Evolutionary conservation across 768 basidiomycete genomes (phyloP), one percentile per base, ranked within the genome.

Genomic region (Tubosaeta brunneosetosa): DNA sequence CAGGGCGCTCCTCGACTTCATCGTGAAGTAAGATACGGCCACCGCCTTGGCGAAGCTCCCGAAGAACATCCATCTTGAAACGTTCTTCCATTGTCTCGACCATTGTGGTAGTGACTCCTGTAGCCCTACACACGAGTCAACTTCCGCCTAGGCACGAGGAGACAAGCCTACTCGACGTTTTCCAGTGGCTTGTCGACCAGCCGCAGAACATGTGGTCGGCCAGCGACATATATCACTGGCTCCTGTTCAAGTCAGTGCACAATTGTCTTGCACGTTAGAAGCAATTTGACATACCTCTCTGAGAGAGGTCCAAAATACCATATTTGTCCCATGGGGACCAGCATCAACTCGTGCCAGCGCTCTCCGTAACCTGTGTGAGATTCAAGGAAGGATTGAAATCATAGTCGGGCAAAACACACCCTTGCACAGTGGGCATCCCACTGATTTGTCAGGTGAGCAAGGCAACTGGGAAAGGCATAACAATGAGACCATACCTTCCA

Each of bases 341-440:
- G 94, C 97, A 56, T 86, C 79, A 44, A 98, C 88, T 53, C 88
- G 77, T 19, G 77, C 71, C 41, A 98, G 70, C 3, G 93, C 92
- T 52, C 83, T 77, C 49, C 91, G 82, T 53, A 97, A 73, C 7
- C 93, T 93, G 29, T 26, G 12, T 14, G 44, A 49, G 51, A 10
- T 49, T 22, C 50, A 42, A 51, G 46, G 40, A 22, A 49, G 4
- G 38, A 22, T 51, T 41, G 12, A 10, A 45, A 36, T 12, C 8
- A 44, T 13, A 9, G 16, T 25, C 12, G 31, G 33, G 49, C 47
- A 27, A 27, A 6, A 50, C 57, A 14, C 29, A 62, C 65, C 95
- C 95, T 62, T 91, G 83, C 2, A 88, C 84, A 1, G 92, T 94
- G 4, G 95, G 95, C 94, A 98, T 98, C 14, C 94, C 94, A 59